phyloP scores from a whole-genome alignment of 768 basidiomycete genomes.

The Psilocybe cyanescens region DNA sequence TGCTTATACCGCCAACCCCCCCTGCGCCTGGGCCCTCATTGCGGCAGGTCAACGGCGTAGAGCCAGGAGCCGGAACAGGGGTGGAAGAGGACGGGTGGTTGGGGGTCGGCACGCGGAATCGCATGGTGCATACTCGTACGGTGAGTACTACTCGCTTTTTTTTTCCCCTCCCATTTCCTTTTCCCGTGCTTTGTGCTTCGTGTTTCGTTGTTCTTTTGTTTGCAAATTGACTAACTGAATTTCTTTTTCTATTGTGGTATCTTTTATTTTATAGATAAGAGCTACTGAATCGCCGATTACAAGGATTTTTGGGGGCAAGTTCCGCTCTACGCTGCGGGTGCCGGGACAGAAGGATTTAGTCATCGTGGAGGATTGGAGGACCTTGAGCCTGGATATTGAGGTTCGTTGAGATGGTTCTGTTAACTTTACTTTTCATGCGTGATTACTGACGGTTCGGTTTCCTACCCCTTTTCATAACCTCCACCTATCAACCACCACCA shows the following conservation, averaged over 20 bases:
- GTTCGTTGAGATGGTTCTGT: constrained; percentile 32
- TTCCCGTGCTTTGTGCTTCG: constrained; percentile 13
- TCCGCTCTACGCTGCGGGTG: constrained; percentile 80
- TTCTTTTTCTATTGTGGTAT: neutral
- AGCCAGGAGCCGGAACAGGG: neutral
- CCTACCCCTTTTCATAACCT: no score
- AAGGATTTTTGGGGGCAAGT: constrained; percentile 91
- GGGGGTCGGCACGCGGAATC: constrained; percentile 91
- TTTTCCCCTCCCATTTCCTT: rapidly evolving
- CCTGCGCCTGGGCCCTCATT: no score
- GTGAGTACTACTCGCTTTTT: constrained; percentile 41
- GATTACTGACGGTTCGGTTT: neutral
- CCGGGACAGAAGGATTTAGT: constrained; percentile 87
- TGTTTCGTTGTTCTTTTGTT: constrained; percentile 26
- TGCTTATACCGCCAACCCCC: constrained; percentile 52
- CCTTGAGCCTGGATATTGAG: constrained; percentile 88
- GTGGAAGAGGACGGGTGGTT: constrained; percentile 81
- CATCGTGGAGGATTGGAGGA: constrained; percentile 90
- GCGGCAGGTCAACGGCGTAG: constrained; percentile 26
- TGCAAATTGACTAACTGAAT: neutral
- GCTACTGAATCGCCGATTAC: constrained; percentile 86
- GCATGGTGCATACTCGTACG: constrained; percentile 76
- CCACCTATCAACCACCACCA: no score
- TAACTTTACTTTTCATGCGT: no score
- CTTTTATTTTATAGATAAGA: no score